Evolutionary conservation across 345 rosid genomes (phyloP).

Genomic region (Cardiospermum halicacabum): DNA sequence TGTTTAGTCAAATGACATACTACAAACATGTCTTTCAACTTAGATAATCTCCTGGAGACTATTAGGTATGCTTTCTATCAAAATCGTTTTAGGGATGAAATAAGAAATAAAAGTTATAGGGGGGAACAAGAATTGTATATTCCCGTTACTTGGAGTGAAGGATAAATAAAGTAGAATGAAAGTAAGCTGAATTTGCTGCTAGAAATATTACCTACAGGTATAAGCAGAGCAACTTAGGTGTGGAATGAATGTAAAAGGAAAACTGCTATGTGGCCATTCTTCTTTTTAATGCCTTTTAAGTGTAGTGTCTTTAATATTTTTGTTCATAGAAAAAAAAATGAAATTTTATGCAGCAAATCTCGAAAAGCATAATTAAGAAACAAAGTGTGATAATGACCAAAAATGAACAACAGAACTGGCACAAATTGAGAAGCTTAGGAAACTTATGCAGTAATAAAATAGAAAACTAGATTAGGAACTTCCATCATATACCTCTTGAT

Average conservation of each 20-base stretch:
- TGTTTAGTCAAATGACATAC: too few relatives aligned
- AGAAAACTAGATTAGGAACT: neutral
- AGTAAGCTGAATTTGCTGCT: too few relatives aligned
- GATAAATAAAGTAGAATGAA: neutral
- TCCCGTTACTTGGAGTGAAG: neutral
- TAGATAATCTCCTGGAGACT: too few relatives aligned
- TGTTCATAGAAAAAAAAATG: neutral
- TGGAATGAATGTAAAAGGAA: neutral
- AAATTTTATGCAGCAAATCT: neutral
- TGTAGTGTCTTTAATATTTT: neutral
- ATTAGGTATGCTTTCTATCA: neutral
- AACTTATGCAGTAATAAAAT: neutral
- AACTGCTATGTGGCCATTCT: neutral
- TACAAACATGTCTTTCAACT: too few relatives aligned
- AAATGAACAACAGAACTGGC: neutral
- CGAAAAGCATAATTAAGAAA: too few relatives aligned
- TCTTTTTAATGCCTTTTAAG: neutral
- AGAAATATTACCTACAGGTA: too few relatives aligned
- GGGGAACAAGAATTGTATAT: neutral
- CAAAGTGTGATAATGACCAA: too few relatives aligned
- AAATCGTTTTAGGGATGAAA: neutral
- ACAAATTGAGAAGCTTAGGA: neutral
- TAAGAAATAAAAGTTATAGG: neutral
- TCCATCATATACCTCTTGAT: neutral
- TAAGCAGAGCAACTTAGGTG: neutral